Percentiles rank a stretch among this genome's conserved stretches.
phyloP scores from a whole-genome alignment of 768 basidiomycete genomes.

The Amanita fuliginea region DNA sequence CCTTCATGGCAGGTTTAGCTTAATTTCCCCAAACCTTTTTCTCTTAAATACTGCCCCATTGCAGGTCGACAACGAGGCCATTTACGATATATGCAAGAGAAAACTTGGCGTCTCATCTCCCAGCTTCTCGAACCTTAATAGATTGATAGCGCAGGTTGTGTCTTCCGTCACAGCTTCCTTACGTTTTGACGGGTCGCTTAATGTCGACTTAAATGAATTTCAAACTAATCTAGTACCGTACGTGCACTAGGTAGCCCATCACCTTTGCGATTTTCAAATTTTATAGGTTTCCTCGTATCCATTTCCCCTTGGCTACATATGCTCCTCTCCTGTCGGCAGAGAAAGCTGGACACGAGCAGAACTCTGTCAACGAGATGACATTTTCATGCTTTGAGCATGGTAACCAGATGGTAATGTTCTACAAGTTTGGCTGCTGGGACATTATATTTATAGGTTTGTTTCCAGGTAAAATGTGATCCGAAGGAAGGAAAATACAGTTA shows the following conservation, averaged over 20 bases:
- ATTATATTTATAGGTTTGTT: background rate
- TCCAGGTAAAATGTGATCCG: constrained; percentile 67
- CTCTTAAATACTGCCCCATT: background rate
- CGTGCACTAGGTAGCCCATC: constrained; percentile 20
- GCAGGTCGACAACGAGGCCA: constrained; percentile 82
- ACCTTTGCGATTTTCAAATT: constrained; percentile 7
- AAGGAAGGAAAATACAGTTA: constrained; percentile 97
- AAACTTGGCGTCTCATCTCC: constrained; percentile 79
- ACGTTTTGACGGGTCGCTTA: constrained; percentile 94
- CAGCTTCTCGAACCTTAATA: constrained; percentile 88
- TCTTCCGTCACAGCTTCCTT: constrained; percentile 96
- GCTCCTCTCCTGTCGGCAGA: constrained; percentile 90
- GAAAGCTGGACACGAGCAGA: constrained; percentile 93
- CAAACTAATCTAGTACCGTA: constrained; percentile 98
- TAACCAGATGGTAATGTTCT: constrained; percentile 73
- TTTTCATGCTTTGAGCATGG: constrained; percentile 95
- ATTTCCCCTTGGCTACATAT: constrained; percentile 95
- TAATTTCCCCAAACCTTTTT: background rate
- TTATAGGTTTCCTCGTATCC: constrained; percentile 87
- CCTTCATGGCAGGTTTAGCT: constrained; percentile 72
- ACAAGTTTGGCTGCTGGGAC: background rate
- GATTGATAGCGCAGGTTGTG: constrained; percentile 98
- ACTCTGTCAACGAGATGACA: constrained; percentile 97
- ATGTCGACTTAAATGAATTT: constrained; percentile 97
- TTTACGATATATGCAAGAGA: constrained; percentile 99